Conservation (phyloP, 306 rosid genomes). For the Mucuna pruriens region DNA sequence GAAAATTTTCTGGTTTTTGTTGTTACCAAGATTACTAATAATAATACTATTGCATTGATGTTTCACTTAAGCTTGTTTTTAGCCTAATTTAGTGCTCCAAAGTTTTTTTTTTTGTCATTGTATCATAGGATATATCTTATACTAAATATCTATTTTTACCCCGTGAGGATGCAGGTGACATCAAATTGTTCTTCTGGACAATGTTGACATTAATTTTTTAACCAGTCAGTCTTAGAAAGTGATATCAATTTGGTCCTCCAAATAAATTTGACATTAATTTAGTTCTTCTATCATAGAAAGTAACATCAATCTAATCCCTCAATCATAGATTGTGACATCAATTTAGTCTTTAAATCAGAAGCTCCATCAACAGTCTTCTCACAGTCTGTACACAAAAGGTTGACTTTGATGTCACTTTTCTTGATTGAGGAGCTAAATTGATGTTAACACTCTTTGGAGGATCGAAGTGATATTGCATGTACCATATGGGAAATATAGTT, state of each 20-base stretch:
- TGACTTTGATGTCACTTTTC: constrained; percentile 2
- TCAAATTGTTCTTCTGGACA: constrained; percentile 10
- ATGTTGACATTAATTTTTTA: constrained; percentile 17
- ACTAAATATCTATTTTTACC: background rate
- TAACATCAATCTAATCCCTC: background rate
- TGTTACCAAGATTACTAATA: background rate
- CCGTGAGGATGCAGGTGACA: background rate
- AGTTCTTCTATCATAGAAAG: background rate
- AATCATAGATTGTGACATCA: background rate
- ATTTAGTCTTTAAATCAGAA: constrained; percentile 14
- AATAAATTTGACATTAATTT: background rate
- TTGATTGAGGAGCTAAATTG: constrained; percentile 4
- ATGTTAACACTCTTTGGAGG: constrained; percentile 19
- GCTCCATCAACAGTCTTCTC: constrained; percentile 3
- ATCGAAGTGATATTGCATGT: background rate
- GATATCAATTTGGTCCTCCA: constrained; percentile 3
- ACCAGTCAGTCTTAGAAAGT: background rate
- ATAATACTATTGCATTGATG: background rate
- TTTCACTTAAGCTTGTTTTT: constrained; percentile 1
- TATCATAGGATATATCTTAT: background rate
- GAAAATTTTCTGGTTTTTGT: background rate
- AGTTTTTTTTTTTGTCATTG: background rate
- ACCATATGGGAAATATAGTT: constrained; percentile 7
- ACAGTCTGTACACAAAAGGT: background rate
- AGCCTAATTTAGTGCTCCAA: background rate